Evolutionary conservation across 495 filamentous ascomycete species (phyloP), one percentile per base, ranked within the genome.

Genomic region (Aspergillus nidulans): DNA sequence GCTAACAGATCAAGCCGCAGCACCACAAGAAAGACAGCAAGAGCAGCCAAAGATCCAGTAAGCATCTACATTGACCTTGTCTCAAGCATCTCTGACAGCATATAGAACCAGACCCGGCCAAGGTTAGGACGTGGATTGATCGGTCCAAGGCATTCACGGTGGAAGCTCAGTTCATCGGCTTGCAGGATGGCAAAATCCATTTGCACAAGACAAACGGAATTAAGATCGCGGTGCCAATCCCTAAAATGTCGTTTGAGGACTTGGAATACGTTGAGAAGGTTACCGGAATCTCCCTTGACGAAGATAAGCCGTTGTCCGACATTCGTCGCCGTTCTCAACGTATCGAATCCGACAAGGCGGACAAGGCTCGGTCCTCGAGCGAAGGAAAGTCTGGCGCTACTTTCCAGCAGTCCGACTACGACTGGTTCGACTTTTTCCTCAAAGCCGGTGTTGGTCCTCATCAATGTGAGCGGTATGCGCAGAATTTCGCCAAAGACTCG

Each of bases 361-460:
- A 60, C 54, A 68, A 47, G 44, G 7, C 41, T 23, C 52, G 42
- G 8, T 19, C 53, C n/a, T 48, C 53, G 36, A 40, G 61, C 49
- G 63, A 72, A 55, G 62, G 63, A 63, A 63, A 74, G 25, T 63
- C 79, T 21, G 83, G 84, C 46, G 82, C 79, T 23, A 75, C 78
- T 21, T 72, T 89, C 36, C 76, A 86, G 51, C 67, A 69, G 60
- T 71, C 61, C 60, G 85, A 91, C 40, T 96, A 97, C 63, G 94
- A 99, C 68, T 99, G 94, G 94, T 99, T 97, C 64, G 90, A 96
- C 59, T 97, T 99, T 73, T 99, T 99, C 77, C 75, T 99, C 20
- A 80, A 84, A 52, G 91, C 91, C 65, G 94, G 95, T 26, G 89
- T 97, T 53, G 87, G 89, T 51, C 87, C 90, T 30, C 88, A 92